Percentiles rank a stretch among this genome's conserved stretches.
These are phyloP conservation scores for Candida stauntonica DNA, from an alignment of 805 yeast genomes.

Conservation along the genomic window DNA sequence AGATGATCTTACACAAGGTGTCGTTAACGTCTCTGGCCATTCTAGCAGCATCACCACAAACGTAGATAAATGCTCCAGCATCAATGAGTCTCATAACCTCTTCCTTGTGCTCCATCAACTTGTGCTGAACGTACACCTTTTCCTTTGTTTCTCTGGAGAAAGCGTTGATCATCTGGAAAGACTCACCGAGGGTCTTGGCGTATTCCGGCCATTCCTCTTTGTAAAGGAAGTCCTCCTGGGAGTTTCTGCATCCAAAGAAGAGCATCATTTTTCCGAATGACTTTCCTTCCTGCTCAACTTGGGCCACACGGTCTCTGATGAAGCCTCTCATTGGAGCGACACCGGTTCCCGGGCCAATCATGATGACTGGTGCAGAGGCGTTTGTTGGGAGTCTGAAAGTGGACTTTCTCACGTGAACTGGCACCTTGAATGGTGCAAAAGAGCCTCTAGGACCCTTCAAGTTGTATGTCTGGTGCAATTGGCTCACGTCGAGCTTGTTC, in stretches of 20 bases:
- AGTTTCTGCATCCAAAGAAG: conserved; percentile 84
- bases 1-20: conserved; percentile 59
- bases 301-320: conserved; percentile 75
- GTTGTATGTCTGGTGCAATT: conserved; percentile 56
- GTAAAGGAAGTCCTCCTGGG: conserved; percentile 78
- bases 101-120: conserved; percentile 47
- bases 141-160: conserved; percentile 73
- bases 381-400: conserved; percentile 90
- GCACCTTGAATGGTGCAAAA: conserved; percentile 50
- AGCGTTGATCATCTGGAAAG: conserved; percentile 74
- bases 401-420: conserved; percentile 92
- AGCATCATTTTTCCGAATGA: conserved; percentile 65
- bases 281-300: conserved; percentile 40
- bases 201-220: conserved; percentile 86
- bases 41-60: conserved; percentile 93
- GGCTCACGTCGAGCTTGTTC: conserved; percentile 41
- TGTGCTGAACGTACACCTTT: conserved; percentile 82
- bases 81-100: conserved; percentile 42
- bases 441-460: conserved; percentile 80
- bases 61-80: conserved; percentile 85
- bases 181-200: conserved; percentile 46
- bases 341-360: conserved; percentile 98
- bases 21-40: conserved; percentile 94
- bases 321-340: conserved; percentile 98
- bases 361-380: conserved; percentile 75